Base-by-base conservation (phyloP, 805 yeast species). In the Pichia scutulata region DNA sequence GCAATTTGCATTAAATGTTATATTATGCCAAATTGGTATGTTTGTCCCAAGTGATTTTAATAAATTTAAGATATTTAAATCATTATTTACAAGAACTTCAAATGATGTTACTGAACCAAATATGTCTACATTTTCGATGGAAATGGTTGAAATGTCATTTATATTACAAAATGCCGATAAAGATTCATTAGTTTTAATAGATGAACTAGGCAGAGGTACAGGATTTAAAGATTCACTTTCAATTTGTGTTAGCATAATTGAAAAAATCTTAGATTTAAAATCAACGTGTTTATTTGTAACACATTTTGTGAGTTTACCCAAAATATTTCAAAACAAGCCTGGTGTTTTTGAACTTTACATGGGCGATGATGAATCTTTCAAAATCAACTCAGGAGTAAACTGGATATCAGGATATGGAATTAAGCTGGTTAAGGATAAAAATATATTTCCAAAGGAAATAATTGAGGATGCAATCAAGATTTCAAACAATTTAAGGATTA, bases 1-100 rank as follows among this genome's bases (percentile, higher is more conserved):
- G 46, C 82, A 78, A 55, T 67, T 77, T 8, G 78, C 80, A 0
- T 55, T 78, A 7, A 55, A 77, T 10, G 66, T 68, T 2, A 70
- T 80, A 7, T 67, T 81, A 73, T 76, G 80, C 0, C 86, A 82
- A 57, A 73, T 80, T 26, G 86, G 86, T 0, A 72, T 77, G 10
- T 76, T 68, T 33, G 47, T 75, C 0, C 78, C 79, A 0, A 78
- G 80, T 10, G 67, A 66, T 5, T 63, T 60, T 53, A 81, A 76
- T 0, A 59, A 56, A 6, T 48, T 76, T 25, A 77, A 72, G 3
- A 64, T 76, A 2, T 74, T 67, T 49, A 58, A 61, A 1, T 64
- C 65, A 16, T 51, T 74, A 6, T 70, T 69, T 46, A 70, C 76
- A 0, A 57, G 77, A 39, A 60, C 71, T 1, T 64, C 72, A 18